A percentile compares a stretch with the other conserved stretches of the same genome.
phyloP scores from a whole-genome alignment of 345 rosid genomes.

The Ricinus communis region DNA sequence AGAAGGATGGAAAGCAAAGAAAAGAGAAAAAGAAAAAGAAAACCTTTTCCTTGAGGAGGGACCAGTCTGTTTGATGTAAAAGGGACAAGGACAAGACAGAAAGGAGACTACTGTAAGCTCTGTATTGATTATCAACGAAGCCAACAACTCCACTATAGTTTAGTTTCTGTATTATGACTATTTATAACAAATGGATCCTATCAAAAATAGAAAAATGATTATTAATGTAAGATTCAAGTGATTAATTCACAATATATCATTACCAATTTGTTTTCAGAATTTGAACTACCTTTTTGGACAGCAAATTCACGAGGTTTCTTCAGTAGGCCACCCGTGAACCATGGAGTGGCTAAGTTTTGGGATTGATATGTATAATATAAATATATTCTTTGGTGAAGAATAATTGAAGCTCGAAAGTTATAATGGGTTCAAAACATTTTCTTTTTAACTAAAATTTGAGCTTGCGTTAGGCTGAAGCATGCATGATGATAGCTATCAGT shows the following conservation, averaged over 20 bases:
- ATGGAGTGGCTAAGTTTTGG: neutral
- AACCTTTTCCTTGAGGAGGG: neutral
- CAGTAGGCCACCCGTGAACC: neutral
- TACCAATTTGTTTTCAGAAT: no score
- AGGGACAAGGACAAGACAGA: neutral
- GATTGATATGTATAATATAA: neutral
- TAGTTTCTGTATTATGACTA: no score
- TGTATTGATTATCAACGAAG: neutral
- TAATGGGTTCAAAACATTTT: no score
- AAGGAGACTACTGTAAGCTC: neutral
- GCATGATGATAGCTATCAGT: neutral
- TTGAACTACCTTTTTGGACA: no score
- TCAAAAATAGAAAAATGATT: no score
- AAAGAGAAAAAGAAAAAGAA: no score
- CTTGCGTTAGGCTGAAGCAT: slow-evolving; percentile 2
- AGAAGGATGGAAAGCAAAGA: no score
- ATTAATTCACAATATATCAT: no score
- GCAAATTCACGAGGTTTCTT: no score
- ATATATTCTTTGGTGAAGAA: neutral
- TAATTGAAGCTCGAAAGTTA: neutral
- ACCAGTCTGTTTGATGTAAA: no score
- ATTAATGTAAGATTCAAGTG: no score
- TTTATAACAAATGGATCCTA: no score
- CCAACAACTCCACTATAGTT: slow-evolving; percentile 6
- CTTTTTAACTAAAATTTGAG: neutral